phyloP scores from a whole-genome alignment of 2,329 filamentous ascomycete genomes.

The Xylariaceae sp. region DNA sequence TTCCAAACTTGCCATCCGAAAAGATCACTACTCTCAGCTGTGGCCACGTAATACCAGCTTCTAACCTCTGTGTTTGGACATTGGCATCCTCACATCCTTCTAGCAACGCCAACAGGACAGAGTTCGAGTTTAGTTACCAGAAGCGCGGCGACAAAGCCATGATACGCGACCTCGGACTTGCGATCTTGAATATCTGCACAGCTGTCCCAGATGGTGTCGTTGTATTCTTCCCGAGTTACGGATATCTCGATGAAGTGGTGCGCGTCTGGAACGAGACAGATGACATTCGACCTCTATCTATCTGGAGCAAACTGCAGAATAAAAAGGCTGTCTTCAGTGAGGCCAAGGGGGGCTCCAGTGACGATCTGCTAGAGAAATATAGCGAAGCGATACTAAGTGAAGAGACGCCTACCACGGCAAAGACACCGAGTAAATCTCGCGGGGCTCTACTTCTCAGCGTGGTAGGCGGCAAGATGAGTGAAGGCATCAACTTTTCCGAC shows the following conservation, averaged over 20 bases:
- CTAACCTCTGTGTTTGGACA: slow-evolving; percentile 75
- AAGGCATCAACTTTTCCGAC: slow-evolving; percentile 98
- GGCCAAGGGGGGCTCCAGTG: slow-evolving; percentile 50
- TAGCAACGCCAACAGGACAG: slow-evolving; percentile 23
- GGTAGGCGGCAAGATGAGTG: slow-evolving; percentile 88
- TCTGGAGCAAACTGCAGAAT: slow-evolving; percentile 54
- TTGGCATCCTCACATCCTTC: slow-evolving; percentile 45
- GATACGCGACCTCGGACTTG: slow-evolving; percentile 67
- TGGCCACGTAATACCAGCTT: slow-evolving; percentile 83
- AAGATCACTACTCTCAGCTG: slow-evolving; percentile 81
- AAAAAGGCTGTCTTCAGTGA: slow-evolving; percentile 62
- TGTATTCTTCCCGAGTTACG: slow-evolving; percentile 92
- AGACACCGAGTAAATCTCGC: slow-evolving; percentile 20
- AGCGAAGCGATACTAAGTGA: slow-evolving; percentile 57
- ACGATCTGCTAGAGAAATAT: slow-evolving; percentile 71
- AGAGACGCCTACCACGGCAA: slow-evolving; percentile 24
- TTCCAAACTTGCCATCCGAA: slow-evolving; percentile 61
- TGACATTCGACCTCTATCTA: slow-evolving; percentile 32
- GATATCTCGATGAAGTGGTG: slow-evolving; percentile 75
- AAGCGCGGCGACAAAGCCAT: slow-evolving; percentile 64
- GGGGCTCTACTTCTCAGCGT: slow-evolving; percentile 85
- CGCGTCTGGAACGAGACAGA: slow-evolving; percentile 51
- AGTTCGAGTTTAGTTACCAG: slow-evolving; percentile 84
- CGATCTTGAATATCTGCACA: slow-evolving; percentile 65
- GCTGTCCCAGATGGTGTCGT: slow-evolving; percentile 84